Evolutionary conservation across 176 grass and related monocot genomes (phyloP), one percentile per base, ranked within the genome.

Genomic region (Bonia amplexicaulis): DNA sequence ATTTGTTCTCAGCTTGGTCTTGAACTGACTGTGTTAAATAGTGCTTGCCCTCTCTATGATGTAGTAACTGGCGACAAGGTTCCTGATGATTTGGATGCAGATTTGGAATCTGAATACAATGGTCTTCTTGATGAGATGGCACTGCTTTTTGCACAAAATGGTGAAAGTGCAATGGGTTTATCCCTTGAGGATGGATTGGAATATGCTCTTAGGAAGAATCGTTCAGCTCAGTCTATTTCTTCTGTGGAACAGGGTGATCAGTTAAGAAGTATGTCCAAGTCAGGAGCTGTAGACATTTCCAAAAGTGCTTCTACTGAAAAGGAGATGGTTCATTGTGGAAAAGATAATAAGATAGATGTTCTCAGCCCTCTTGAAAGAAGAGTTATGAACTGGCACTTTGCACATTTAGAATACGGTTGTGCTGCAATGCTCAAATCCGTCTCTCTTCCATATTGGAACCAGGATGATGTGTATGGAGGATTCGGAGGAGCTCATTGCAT

Each of bases 361-460:
- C 85, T 99, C 59, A 94, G 78, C 65, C 93, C 96, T 77, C 77
- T 99, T 20, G 96, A 99, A 85, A 89, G 96, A 88, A 88, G 96
- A 81, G 84, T 99, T 72, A 94, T 99, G 96, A 90, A 99, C 75
- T 99, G 96, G 96, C 96, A 99, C 89, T 99, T 96, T 47, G 96
- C 96, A 75, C 93, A 99, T 92, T 91, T 99, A 69, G 96, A 99
- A 71, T 99, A 99, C 35, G 96, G 91, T 69, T 99, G 96, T 86
- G 96, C 96, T 88, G 92, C 96, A n/a, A 86, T 82, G 79, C 93
- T 99, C 25, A 96, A 95, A 80, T 94, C 92, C 29, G 86, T 99
- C 77, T 99, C 96, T 52, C 93, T 99, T 85, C 96, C 96, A 33
- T 88, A 99, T 70, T 99, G 96, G 96, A 99, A 99, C 82, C 96